Evolutionary conservation across 495 filamentous ascomycete species (phyloP).

Genomic region (Penicillium tannophilum): DNA sequence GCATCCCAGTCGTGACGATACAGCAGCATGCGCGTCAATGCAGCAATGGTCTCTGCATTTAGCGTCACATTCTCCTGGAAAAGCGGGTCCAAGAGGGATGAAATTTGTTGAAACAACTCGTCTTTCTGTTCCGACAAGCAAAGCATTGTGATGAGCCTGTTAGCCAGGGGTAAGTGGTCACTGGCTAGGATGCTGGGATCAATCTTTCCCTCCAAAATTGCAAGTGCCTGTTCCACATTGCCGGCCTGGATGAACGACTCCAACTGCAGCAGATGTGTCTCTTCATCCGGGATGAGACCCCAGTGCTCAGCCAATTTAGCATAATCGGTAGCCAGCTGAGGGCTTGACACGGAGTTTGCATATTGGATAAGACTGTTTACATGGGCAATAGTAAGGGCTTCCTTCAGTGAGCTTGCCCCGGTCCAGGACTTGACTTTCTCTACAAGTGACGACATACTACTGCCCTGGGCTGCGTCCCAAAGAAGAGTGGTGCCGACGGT

Average conservation of each 20-base stretch:
- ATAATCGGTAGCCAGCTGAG: slow-evolving; percentile 74
- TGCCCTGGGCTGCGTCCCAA: slow-evolving; percentile 74
- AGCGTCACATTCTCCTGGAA: slow-evolving; percentile 68
- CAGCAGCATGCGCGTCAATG: slow-evolving; percentile 71
- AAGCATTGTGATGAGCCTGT: slow-evolving; percentile 75
- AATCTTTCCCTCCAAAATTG: slow-evolving; percentile 62
- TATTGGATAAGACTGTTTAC: slow-evolving; percentile 76
- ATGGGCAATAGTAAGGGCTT: slow-evolving; percentile 63
- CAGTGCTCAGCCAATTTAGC: slow-evolving; percentile 62
- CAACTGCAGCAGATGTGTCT: slow-evolving; percentile 73
- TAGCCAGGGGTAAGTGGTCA: slow-evolving; percentile 64
- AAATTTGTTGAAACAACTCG: slow-evolving; percentile 64
- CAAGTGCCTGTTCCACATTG: slow-evolving; percentile 67
- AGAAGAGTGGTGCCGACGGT: slow-evolving; percentile 70
- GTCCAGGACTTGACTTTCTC: slow-evolving; percentile 59
- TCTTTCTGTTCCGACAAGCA: slow-evolving; percentile 54
- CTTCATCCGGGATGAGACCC: slow-evolving; percentile 61
- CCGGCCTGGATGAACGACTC: slow-evolving; percentile 69
- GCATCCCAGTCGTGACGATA: slow-evolving; percentile 71
- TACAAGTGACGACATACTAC: slow-evolving; percentile 68
- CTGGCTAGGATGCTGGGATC: slow-evolving; percentile 52
- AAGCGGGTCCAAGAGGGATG: slow-evolving; percentile 72
- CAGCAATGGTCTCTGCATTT: slow-evolving; percentile 69
- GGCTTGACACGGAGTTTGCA: slow-evolving; percentile 68
- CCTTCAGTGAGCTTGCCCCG: slow-evolving; percentile 37